These are phyloP conservation scores for Alternaria rosae DNA, from an alignment of 2,329 filamentous ascomycete species.

Conservation along the genomic window DNA sequence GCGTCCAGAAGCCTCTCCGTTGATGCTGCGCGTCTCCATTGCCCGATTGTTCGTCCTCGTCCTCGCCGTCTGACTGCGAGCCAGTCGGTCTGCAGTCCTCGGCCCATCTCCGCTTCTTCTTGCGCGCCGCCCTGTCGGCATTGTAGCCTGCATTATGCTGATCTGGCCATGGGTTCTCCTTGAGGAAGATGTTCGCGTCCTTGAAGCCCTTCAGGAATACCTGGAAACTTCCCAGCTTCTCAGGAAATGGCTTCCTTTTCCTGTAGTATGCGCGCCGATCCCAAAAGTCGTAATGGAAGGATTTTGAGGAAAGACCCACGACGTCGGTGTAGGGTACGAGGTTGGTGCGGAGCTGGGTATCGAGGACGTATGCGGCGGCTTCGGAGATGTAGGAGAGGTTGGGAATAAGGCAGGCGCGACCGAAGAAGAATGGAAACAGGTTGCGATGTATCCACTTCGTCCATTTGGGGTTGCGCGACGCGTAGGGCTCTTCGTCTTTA, in stretches of 20 bases:
- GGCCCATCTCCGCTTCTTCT: conserved; percentile 73
- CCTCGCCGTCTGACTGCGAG: conserved; percentile 67
- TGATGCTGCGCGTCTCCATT: conserved; percentile 46
- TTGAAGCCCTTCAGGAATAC: conserved; percentile 97
- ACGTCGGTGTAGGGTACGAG: conserved; percentile 97
- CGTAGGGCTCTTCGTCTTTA: conserved; percentile 98
- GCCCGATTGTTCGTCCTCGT: conserved; percentile 57
- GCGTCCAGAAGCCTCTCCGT: conserved; percentile 81
- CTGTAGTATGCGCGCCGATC: conserved; percentile 87
- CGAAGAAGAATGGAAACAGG: conserved; percentile 96
- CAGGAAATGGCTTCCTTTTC: conserved; percentile 83
- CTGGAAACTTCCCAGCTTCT: conserved; percentile 95
- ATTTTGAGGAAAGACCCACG: conserved; percentile 91
- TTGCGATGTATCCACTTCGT: conserved; percentile 99
- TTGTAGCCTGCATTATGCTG: conserved; percentile 75
- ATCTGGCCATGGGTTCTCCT: conserved; percentile 97
- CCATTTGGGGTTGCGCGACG: conserved; percentile 97
- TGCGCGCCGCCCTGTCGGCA: conserved; percentile 70
- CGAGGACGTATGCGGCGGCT: conserved; percentile 93
- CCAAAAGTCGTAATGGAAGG: conserved; percentile 98
- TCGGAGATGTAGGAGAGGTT: conserved; percentile 98
- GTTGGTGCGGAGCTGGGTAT: conserved; percentile 86
- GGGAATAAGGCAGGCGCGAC: conserved; percentile 91
- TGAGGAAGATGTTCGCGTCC: conserved; percentile 93
- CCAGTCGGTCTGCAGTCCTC: conserved; percentile 79